Evolutionary conservation across 2,329 filamentous ascomycete species (phyloP), one percentile per base, ranked within the genome.

Genomic region (Sporothrix curviconia): DNA sequence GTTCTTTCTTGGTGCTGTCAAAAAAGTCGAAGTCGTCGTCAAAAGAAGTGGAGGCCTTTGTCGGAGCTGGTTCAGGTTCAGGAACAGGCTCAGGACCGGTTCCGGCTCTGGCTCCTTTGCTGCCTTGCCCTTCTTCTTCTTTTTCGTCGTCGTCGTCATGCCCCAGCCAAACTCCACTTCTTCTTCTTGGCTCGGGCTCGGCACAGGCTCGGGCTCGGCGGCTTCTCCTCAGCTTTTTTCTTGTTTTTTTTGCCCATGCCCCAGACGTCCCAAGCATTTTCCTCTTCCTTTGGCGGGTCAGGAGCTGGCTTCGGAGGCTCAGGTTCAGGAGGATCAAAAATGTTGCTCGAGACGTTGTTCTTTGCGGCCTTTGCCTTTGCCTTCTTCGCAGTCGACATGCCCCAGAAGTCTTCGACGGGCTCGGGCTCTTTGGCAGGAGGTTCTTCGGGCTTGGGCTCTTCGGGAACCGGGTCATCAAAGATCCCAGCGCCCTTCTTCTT

Each of bases 241-340:
- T 75, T 76, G 64, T 75, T 74, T 54, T 72, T 76, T 63, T 76
- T 75, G 61, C 76, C 74, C 52, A 71, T 65, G 51, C 72, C 71
- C 62, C 66, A 69, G 69, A 73, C 76, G 60, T 66, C 74, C 75
- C 72, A 77, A 49, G 70, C 69, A 19, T 70, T 14, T n/a, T 60
- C 61, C 19, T 61, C 61, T 17, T 60, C 61, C 28, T 63, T 59
- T 24, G 56, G 47, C 3, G 59, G 40, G 32, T 61, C 61, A 0
- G 47, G 22, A n/a, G 56, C 42, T 12, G 55, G 30, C 8, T 32
- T 50, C n/a, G 57, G 57, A 1, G 58, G 56, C 28, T 62, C 58
- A 4, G 58, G 56, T 14, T 54, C 60, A 3, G 59, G 58, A 7
- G 47, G 50, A 3, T 56, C 61, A 7, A 60, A 61, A 14, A 61